These are phyloP conservation scores for Babesia microti DNA, from an alignment of 169 alveolate genomes.

Conservation along the genomic window DNA sequence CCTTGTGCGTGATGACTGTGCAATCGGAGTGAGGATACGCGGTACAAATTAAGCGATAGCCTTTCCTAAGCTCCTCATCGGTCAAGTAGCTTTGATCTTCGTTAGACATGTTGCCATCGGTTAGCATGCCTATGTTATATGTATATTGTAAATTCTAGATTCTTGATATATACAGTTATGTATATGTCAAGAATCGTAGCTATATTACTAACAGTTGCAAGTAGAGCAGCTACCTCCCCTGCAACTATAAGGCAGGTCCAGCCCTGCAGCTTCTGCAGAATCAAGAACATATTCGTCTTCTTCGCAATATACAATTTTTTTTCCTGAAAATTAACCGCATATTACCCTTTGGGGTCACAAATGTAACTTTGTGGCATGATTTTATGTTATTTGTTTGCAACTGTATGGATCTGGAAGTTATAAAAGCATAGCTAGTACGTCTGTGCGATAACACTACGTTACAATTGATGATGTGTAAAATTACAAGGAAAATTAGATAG, in stretches of 20 bases:
- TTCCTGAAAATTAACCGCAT: conserved; percentile 59
- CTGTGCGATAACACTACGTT: too few relatives aligned
- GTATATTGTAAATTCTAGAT: neutral
- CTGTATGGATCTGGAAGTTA: too few relatives aligned
- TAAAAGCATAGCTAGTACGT: too few relatives aligned
- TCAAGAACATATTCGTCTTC: conserved; percentile 74
- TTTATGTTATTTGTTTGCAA: too few relatives aligned
- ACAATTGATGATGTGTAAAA: too few relatives aligned
- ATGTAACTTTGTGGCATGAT: too few relatives aligned
- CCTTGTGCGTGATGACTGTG: conserved; percentile 69
- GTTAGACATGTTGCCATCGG: conserved; percentile 62
- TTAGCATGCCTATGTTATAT: conserved; percentile 42
- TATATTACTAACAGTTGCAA: conserved; percentile 45
- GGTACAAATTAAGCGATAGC: conserved; percentile 63
- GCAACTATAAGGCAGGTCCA: conserved; percentile 76
- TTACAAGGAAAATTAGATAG: too few relatives aligned
- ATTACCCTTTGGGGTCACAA: too few relatives aligned
- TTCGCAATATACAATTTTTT: conserved; percentile 56
- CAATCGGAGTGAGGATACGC: conserved; percentile 71
- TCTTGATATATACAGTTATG: neutral
- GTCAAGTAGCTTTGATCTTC: conserved; percentile 67
- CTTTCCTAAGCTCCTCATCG: conserved; percentile 58
- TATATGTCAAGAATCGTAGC: neutral
- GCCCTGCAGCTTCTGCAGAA: conserved; percentile 68
- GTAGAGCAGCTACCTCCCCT: conserved; percentile 78